These are phyloP conservation scores for Torrubiellomyces zombiae DNA, from an alignment of 2,329 filamentous ascomycete genomes.

Conservation along the genomic window DNA sequence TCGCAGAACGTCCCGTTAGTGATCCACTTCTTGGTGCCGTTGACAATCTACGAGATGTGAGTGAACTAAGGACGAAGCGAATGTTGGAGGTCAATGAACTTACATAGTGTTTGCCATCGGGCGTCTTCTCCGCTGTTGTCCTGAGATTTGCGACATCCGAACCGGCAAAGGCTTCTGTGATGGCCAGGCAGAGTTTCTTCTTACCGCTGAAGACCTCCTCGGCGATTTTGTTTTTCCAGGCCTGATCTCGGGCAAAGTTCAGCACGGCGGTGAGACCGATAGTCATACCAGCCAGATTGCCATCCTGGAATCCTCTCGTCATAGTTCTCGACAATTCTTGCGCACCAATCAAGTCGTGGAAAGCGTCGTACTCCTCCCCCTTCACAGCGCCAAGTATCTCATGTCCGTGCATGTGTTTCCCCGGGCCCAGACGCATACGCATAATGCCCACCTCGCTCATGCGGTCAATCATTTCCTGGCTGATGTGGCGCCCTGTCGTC, in stretches of 20 bases:
- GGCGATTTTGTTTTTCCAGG: conserved; percentile 48
- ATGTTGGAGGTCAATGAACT: conserved; percentile 13
- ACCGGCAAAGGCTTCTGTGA: conserved; percentile 78
- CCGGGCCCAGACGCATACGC: conserved; percentile 71
- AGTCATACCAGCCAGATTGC: conserved; percentile 74
- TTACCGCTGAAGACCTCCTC: conserved; percentile 60
- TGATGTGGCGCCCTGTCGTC: conserved; percentile 53
- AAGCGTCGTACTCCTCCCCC: conserved; percentile 73
- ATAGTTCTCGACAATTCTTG: conserved; percentile 60
- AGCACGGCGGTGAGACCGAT: conserved; percentile 67
- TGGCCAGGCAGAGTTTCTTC: conserved; percentile 80
- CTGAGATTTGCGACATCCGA: conserved; percentile 61
- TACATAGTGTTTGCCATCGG: conserved; percentile 58
- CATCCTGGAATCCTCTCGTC: conserved; percentile 69
- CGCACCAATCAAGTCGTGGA: conserved; percentile 61
- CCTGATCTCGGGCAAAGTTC: conserved; percentile 56
- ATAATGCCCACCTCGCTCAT: conserved; percentile 62
- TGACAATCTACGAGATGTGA: conserved; percentile 31
- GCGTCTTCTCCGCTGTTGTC: conserved; percentile 61
- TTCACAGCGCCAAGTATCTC: conserved; percentile 54
- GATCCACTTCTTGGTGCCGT: conserved; percentile 74
- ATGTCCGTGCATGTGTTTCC: conserved; percentile 60
- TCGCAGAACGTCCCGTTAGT: conserved; percentile 67
- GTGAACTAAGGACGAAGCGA: neutral
- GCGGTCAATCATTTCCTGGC: conserved; percentile 54